Percentiles rank a stretch among this genome's conserved stretches.
phyloP scores from a whole-genome alignment of 129 eudicot genomes.

The Scalesia atractyloides region DNA sequence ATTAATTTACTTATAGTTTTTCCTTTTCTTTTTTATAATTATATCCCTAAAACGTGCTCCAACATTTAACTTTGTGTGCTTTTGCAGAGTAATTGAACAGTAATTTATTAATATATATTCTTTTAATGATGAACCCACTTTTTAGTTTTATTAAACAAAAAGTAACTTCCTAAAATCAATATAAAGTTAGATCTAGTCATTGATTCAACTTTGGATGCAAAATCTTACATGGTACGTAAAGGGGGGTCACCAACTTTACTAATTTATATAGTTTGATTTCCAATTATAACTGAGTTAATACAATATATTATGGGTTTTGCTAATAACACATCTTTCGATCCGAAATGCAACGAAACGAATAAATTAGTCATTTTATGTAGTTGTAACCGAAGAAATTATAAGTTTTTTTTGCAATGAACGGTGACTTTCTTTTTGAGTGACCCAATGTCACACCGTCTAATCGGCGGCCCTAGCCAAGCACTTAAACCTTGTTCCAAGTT shows the following conservation, averaged over 20 bases:
- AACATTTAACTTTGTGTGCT: not conserved
- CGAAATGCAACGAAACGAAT: no score
- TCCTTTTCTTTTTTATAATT: not conserved
- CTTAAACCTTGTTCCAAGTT: no score
- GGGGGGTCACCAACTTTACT: not conserved
- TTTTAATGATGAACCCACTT: not conserved
- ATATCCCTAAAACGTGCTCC: not conserved
- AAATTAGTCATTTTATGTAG: no score
- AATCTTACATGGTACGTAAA: constrained; percentile 21
- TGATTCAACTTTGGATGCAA: constrained; percentile 18
- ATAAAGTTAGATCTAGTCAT: constrained; percentile 16
- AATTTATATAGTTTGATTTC: not conserved
- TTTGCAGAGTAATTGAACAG: not conserved
- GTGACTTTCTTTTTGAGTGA: no score
- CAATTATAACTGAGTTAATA: no score
- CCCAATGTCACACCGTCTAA: no score
- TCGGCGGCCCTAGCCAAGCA: no score
- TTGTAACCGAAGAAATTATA: no score
- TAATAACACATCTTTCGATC: no score
- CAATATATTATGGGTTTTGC: no score
- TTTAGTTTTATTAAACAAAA: constrained; percentile 3
- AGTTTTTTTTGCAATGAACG: no score
- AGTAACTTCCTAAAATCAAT: not conserved
- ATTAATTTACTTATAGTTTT: not conserved
- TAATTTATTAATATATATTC: not conserved